phyloP scores from a whole-genome alignment of 495 filamentous ascomycete genomes.

The Penicillium lagena region DNA sequence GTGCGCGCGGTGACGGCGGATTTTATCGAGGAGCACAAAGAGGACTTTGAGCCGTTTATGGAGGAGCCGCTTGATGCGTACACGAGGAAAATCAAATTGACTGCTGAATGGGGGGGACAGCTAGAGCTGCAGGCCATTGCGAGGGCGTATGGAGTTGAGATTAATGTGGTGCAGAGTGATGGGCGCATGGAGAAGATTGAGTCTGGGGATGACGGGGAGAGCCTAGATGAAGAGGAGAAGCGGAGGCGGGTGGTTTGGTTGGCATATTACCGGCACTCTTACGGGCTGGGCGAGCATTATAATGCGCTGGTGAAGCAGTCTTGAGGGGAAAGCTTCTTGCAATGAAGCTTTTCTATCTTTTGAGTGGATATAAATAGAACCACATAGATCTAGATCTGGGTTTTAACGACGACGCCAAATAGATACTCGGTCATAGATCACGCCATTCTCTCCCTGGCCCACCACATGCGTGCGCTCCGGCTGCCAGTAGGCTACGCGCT shows the following conservation, averaged over 20 bases:
- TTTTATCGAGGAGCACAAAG: slow-evolving; percentile 50
- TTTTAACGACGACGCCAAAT: slow-evolving; percentile 29
- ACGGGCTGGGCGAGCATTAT: slow-evolving; percentile 93
- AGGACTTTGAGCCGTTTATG: slow-evolving; percentile 65
- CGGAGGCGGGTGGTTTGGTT: slow-evolving; percentile 63
- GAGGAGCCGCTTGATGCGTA: slow-evolving; percentile 76
- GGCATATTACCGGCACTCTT: slow-evolving; percentile 89
- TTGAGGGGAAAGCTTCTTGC: slow-evolving; percentile 1
- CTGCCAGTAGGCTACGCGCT: slow-evolving; percentile 56
- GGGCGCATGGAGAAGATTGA: slow-evolving; percentile 72
- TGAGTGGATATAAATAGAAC: too few relatives aligned
- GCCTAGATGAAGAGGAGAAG: slow-evolving; percentile 38
- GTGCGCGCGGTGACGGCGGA: slow-evolving; percentile 47
- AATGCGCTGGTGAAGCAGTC: slow-evolving; percentile 60
- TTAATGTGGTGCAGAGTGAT: slow-evolving; percentile 77
- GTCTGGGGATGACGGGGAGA: slow-evolving; percentile 35
- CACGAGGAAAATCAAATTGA: slow-evolving; percentile 70
- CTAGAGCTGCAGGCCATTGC: slow-evolving; percentile 82
- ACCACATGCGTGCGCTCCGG: slow-evolving; percentile 61
- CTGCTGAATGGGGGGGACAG: slow-evolving; percentile 96
- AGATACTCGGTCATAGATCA: slow-evolving; percentile 30
- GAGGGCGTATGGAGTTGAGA: slow-evolving; percentile 72
- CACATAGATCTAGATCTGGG: slow-evolving; percentile 6
- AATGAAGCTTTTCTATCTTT: neutral
- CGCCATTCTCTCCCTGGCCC: slow-evolving; percentile 26